Evolutionary conservation across 805 yeast species (phyloP), one percentile per base, ranked within the genome.

Genomic region (Starmerella asiatica): DNA sequence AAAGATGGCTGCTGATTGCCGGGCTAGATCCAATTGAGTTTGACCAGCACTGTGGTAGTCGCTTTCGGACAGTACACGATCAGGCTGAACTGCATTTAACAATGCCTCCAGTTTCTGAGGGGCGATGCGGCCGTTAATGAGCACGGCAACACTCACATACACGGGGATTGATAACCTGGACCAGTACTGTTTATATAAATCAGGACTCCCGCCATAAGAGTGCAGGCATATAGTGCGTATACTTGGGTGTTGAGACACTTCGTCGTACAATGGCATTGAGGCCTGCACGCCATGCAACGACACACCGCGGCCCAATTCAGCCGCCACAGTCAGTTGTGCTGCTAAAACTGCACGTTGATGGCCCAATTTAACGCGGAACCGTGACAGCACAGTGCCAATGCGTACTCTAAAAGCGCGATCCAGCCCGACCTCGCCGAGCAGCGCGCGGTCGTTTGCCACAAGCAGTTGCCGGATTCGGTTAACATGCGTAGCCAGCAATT

Each of bases 371-470:
- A 83, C 86, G 44, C 68, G 65, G 42, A 70, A 71, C n/a, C 63
- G 65, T 1, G 68, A 57, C 21, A 69, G 45, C 2, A 44, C 47
- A 26, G 42, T 44, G 46, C 42, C 40, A 17, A 45, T 36, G 2
- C 93, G 93, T 3, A 86, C 56, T 28, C 81, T 58, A 53, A 82
- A 81, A 23, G 73, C 53, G 56, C 77, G 80, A 56, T 88, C 98
- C 2, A 91, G 60, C 0, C 98, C 98, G n/a, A 84, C 69, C 51
- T 88, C 98, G 1, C 98, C 98, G 8, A 88, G 64, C 11, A 81
- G 69, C 2, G 65, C 59, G n/a, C 42, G 11, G 1, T 62, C 59
- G 38, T 53, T 49, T 12, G 46, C 37, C 0, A 35, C 16, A 5
- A 75, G 44, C 28, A 61, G 60, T 3, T 26, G 20, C 17, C 57